Evolutionary conservation across 306 rosid genomes (phyloP).

Genomic region (Acmispon strigosus): DNA sequence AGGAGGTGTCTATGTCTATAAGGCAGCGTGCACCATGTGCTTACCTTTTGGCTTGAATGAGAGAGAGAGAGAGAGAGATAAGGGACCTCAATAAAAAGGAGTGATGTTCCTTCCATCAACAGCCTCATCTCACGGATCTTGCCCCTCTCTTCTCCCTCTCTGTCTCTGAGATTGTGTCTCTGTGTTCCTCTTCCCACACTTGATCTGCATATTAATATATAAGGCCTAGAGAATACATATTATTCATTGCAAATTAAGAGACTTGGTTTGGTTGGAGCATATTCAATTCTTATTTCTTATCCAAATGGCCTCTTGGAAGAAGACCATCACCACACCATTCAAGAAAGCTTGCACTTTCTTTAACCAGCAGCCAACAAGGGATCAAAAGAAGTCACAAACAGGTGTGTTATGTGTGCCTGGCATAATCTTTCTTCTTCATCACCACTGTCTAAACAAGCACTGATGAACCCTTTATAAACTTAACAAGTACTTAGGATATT

Average conservation of each 20-base stretch:
- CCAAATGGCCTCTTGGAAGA: constrained; percentile 90
- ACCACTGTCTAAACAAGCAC: background rate
- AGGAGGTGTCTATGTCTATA: constrained; percentile 25
- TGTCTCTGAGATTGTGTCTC: background rate
- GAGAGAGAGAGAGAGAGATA: constrained; percentile 7
- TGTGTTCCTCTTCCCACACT: background rate
- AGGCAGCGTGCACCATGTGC: constrained; percentile 81
- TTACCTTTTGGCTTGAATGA: constrained; percentile 34
- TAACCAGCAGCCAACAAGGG: constrained; percentile 59
- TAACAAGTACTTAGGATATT: too few species aligned
- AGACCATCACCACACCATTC: constrained; percentile 83
- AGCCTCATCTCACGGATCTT: constrained; percentile 88
- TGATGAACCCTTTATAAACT: background rate
- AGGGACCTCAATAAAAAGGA: constrained; percentile 33
- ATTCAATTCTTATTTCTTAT: too few species aligned
- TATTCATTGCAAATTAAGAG: background rate
- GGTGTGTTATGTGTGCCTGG: constrained; percentile 36
- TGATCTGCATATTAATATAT: background rate
- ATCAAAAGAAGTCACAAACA: constrained; percentile 57
- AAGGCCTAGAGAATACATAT: background rate
- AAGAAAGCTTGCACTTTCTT: constrained; percentile 79
- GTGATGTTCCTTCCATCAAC: constrained; percentile 37
- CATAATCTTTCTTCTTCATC: background rate
- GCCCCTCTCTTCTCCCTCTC: constrained; percentile 33
- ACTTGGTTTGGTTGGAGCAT: background rate